These are phyloP conservation scores for Spathaspora sp. DNA, from an alignment of 1,139 yeast species.

Conservation along the genomic window DNA sequence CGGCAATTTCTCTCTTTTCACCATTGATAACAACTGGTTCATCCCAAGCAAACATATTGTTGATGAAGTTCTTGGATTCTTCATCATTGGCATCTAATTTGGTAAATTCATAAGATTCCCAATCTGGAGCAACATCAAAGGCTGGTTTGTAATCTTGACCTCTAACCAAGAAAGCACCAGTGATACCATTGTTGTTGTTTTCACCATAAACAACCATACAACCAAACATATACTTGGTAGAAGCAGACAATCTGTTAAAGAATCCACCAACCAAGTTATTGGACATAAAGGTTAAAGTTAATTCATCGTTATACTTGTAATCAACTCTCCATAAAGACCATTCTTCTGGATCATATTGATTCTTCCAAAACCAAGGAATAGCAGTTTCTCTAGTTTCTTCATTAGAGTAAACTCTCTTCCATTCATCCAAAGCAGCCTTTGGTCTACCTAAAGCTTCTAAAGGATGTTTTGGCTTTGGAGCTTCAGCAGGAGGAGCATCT, in stretches of 20 bases:
- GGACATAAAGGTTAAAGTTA: slow-evolving; percentile 96
- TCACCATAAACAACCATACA: slow-evolving; percentile 94
- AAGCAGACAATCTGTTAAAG: slow-evolving; percentile 91
- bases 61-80: slow-evolving; percentile 38
- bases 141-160: slow-evolving; percentile 93
- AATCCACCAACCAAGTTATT: slow-evolving; percentile 98
- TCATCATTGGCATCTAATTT: slow-evolving; percentile 42
- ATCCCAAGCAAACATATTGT: slow-evolving; percentile 56
- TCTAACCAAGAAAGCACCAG: slow-evolving; percentile 92
- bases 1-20: slow-evolving; percentile 46
- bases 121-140: slow-evolving; percentile 98
- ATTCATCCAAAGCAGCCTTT: slow-evolving; percentile 77
- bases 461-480: slow-evolving; percentile 87
- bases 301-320: slow-evolving; percentile 97
- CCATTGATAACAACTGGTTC: slow-evolving; percentile 49
- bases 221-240: slow-evolving; percentile 94
- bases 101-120: slow-evolving; percentile 66
- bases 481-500: slow-evolving; percentile 33
- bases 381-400: slow-evolving; percentile 95
- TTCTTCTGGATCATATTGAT: slow-evolving; percentile 86
- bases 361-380: slow-evolving; percentile 96
- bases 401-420: slow-evolving; percentile 97
- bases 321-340: slow-evolving; percentile 96
- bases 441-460: slow-evolving; percentile 79
- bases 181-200: slow-evolving; percentile 96